Percentiles rank a stretch among this genome's conserved stretches.
These are phyloP conservation scores for Fallopia convolvulus DNA, from an alignment of 148 eudicot genomes.

Conservation along the genomic window DNA sequence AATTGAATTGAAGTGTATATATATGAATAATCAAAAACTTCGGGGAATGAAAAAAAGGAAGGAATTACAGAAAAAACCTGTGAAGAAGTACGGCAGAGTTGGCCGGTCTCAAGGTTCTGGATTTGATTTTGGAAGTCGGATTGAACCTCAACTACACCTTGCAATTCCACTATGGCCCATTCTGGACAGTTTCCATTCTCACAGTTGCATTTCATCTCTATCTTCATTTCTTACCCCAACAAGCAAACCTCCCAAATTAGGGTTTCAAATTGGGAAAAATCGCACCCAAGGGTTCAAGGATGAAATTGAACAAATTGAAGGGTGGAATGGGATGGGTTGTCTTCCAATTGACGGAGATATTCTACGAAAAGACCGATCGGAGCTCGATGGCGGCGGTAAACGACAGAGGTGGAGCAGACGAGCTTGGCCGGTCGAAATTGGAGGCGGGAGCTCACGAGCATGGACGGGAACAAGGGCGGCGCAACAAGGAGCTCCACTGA, in stretches of 20 bases:
- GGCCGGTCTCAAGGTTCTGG: conserved; percentile 65
- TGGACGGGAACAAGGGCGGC: too few relatives aligned
- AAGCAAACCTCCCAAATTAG: not conserved
- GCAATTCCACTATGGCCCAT: conserved; percentile 90
- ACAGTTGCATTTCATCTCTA: conserved; percentile 72
- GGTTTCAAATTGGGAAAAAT: too few relatives aligned
- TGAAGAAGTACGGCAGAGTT: conserved; percentile 79
- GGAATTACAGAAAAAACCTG: conserved; percentile 29
- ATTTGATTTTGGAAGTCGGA: conserved; percentile 40
- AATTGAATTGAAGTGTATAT: not conserved
- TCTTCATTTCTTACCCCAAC: conserved; percentile 27
- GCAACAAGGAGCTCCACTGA: too few relatives aligned
- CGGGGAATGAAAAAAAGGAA: not conserved
- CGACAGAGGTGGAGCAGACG: too few relatives aligned
- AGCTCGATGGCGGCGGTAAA: too few relatives aligned
- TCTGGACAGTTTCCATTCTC: conserved; percentile 67
- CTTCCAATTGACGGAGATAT: too few relatives aligned
- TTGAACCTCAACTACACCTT: conserved; percentile 76
- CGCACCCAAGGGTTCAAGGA: too few relatives aligned
- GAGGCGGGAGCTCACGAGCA: too few relatives aligned
- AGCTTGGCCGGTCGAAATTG: too few relatives aligned
- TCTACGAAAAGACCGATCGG: too few relatives aligned
- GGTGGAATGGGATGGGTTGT: too few relatives aligned
- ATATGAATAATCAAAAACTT: not conserved
- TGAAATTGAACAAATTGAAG: too few relatives aligned